phyloP scores from a whole-genome alignment of 768 basidiomycete species.

The Boletus reticuloceps region DNA sequence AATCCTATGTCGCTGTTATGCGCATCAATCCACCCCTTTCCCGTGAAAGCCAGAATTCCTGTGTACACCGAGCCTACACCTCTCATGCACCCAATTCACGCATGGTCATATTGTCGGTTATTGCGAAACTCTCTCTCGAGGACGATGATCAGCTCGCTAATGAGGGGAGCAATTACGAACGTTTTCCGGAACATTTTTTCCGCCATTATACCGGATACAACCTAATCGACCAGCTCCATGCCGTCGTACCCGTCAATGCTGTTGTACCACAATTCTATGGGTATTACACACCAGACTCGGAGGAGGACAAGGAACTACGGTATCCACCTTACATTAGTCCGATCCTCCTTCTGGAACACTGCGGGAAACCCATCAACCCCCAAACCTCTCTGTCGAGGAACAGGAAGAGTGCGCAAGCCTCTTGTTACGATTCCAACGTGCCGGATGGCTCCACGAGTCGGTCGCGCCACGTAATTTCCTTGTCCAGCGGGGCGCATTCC shows the following conservation, averaged over 20 bases:
- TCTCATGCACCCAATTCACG: neutral
- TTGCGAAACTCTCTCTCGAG: slow-evolving; percentile 42
- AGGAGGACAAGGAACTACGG: neutral
- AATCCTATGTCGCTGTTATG: neutral
- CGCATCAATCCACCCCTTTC: slow-evolving; percentile 16
- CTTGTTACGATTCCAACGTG: slow-evolving; percentile 39
- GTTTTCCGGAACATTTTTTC: slow-evolving; percentile 28
- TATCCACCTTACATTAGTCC: slow-evolving; percentile 30
- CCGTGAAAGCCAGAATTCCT: slow-evolving; percentile 8
- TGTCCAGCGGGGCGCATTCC: slow-evolving; percentile 37
- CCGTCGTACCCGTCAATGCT: slow-evolving; percentile 47
- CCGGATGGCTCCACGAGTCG: slow-evolving; percentile 41
- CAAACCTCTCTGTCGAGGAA: slow-evolving; percentile 35
- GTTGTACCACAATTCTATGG: slow-evolving; percentile 66
- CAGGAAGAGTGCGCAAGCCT: slow-evolving; percentile 40
- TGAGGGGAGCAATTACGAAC: slow-evolving; percentile 29
- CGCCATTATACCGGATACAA: slow-evolving; percentile 26
- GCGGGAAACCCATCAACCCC: slow-evolving; percentile 36
- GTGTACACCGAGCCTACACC: neutral
- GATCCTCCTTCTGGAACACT: slow-evolving; percentile 48
- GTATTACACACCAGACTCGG: slow-evolving; percentile 40
- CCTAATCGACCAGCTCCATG: slow-evolving; percentile 26
- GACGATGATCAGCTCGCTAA: slow-evolving; percentile 35
- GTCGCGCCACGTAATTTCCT: slow-evolving; percentile 43
- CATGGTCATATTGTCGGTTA: slow-evolving; percentile 39